phyloP scores from a whole-genome alignment of 108 stramenopile genomes.

The Conticribra guillardii region DNA sequence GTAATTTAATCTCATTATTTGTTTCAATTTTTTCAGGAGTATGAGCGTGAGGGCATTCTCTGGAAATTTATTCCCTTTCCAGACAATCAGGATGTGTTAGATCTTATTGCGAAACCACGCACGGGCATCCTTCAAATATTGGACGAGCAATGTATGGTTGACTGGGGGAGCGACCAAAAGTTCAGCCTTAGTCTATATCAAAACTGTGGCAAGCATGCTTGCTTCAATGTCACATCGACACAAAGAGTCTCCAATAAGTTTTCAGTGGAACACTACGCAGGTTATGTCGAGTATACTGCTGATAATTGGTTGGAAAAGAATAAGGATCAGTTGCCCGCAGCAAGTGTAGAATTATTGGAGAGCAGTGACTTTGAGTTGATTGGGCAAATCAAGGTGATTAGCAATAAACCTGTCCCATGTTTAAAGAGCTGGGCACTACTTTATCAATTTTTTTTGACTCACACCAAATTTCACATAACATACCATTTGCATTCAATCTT shows the following conservation, averaged over 20 bases:
- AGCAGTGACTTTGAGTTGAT: constrained; percentile 52
- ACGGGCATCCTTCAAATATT: constrained; percentile 81
- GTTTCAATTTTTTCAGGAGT: constrained; percentile 52
- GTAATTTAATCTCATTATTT: constrained; percentile 37
- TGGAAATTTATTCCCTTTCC: constrained; percentile 94
- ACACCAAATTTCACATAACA: too few species aligned
- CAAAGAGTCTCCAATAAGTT: constrained; percentile 74
- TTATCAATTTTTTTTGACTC: too few species aligned
- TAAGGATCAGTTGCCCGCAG: constrained; percentile 89
- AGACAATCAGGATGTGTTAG: constrained; percentile 93
- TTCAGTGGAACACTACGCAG: constrained; percentile 92
- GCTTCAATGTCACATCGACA: constrained; percentile 59
- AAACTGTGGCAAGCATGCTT: constrained; percentile 53
- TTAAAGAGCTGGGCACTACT: too few species aligned
- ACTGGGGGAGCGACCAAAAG: constrained; percentile 62
- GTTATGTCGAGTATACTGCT: constrained; percentile 84
- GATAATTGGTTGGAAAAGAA: constrained; percentile 92
- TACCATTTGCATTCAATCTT: too few species aligned
- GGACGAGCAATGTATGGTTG: constrained; percentile 84
- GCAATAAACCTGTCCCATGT: too few species aligned
- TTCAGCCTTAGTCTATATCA: constrained; percentile 69
- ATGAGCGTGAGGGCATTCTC: constrained; percentile 85
- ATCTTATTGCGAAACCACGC: constrained; percentile 85
- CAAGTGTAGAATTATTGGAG: constrained; percentile 84
- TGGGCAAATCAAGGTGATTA: constrained; percentile 45